These are phyloP conservation scores for Earliella scabrosa DNA, from an alignment of 1,284 basidiomycete genomes.

Conservation along the genomic window DNA sequence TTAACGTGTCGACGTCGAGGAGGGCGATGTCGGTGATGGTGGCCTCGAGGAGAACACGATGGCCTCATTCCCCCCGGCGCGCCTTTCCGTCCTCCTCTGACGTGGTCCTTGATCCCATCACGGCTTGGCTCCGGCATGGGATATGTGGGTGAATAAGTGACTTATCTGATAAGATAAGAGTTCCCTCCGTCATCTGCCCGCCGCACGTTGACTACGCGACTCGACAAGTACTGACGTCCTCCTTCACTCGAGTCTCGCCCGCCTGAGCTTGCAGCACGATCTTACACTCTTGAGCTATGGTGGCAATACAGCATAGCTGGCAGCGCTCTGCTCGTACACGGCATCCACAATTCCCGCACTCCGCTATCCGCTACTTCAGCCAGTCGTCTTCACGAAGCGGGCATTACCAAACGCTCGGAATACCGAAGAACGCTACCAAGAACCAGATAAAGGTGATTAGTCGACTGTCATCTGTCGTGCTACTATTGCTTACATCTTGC, in stretches of 20 bases:
- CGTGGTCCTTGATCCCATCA: not conserved
- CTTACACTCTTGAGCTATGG: not conserved
- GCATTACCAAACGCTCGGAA: slow-evolving; percentile 48
- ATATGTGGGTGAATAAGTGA: not conserved
- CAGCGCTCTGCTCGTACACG: not conserved
- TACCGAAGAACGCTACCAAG: slow-evolving; percentile 46
- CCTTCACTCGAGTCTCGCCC: no score
- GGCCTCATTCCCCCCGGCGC: not conserved
- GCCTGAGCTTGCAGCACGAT: no score
- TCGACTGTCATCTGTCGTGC: not conserved
- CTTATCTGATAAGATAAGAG: not conserved
- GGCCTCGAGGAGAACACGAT: slow-evolving; percentile 6
- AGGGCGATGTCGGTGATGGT: slow-evolving; percentile 4
- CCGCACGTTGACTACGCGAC: not conserved
- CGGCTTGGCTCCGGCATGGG: not conserved
- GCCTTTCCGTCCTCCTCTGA: not conserved
- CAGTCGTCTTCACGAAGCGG: slow-evolving; percentile 12
- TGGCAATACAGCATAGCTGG: no score
- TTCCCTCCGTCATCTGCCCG: not conserved
- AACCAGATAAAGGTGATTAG: slow-evolving; percentile 50
- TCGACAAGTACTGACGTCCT: no score
- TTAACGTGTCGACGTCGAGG: slow-evolving; percentile 20
- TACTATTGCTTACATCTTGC: slow-evolving; percentile 18
- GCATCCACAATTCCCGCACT: no score
- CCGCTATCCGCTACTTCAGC: slow-evolving; percentile 6